A percentile compares a stretch with the other conserved stretches of the same genome.
Evolutionary conservation across 345 rosid species (phyloP).

Genomic region (Moricandia moricandioides): DNA sequence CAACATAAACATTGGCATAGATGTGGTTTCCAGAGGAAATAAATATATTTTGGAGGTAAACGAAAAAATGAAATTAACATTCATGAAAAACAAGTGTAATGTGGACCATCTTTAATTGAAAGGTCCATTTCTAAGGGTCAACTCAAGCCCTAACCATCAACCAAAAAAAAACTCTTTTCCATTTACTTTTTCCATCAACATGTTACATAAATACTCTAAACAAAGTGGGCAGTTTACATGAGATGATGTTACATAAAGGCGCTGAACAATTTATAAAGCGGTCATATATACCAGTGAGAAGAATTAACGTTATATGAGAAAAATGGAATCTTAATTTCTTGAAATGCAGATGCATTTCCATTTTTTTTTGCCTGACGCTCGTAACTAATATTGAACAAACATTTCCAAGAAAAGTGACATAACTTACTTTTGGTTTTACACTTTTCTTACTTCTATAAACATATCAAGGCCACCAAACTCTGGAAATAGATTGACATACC

Average conservation of each 20-base stretch:
- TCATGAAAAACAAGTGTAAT: not conserved
- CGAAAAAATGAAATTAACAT: not conserved
- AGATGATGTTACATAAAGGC: not conserved
- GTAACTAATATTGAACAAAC: not conserved
- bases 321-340: not conserved
- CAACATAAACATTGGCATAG: not conserved
- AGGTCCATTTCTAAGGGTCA: slow-evolving; percentile 23
- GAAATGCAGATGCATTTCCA: too few species aligned
- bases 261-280: not conserved
- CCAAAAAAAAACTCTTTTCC: not conserved
- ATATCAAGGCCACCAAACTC: not conserved
- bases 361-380: not conserved
- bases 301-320: not conserved
- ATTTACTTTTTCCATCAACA: not conserved
- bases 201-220: not conserved
- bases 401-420: not conserved
- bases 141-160: slow-evolving; percentile 22
- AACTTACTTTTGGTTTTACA: not conserved
- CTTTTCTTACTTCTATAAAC: not conserved
- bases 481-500: slow-evolving; percentile 10
- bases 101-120: slow-evolving; percentile 16
- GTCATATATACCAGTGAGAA: not conserved
- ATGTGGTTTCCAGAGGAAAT: not conserved
- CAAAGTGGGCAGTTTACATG: not conserved
- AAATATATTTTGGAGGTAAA: not conserved